These are phyloP conservation scores for Solanum neorickii DNA, from an alignment of 257 asterid genomes.

Conservation along the genomic window DNA sequence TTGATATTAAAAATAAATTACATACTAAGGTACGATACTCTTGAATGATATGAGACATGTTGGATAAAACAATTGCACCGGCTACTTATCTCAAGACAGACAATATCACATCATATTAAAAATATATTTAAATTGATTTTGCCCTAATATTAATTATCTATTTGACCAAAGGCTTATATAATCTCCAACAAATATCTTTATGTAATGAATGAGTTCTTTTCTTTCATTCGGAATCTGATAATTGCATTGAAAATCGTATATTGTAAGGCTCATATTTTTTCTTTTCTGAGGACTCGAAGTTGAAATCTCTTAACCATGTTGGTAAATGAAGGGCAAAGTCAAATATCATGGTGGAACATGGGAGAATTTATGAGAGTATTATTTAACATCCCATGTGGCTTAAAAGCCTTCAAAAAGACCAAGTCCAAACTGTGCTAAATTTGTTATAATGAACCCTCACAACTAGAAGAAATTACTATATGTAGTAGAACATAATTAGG, in stretches of 20 bases:
- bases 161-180: neutral
- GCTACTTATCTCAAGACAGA: neutral
- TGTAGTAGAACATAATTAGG: neutral
- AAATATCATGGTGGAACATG: neutral
- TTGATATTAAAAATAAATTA: neutral
- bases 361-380: neutral
- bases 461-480: no score
- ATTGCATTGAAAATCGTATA: rapidly evolving
- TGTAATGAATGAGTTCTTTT: neutral
- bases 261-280: neutral
- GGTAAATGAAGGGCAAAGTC: neutral
- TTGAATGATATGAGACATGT: neutral
- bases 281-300: neutral
- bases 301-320: neutral
- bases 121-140: neutral
- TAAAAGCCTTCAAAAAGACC: neutral
- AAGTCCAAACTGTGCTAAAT: no score
- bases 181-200: neutral
- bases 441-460: no score
- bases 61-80: neutral
- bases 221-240: neutral
- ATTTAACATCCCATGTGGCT: neutral
- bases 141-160: neutral
- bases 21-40: neutral
- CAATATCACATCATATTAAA: neutral